These are phyloP conservation scores for Komagataella populi DNA, from an alignment of 805 yeast species.

Conservation along the genomic window DNA sequence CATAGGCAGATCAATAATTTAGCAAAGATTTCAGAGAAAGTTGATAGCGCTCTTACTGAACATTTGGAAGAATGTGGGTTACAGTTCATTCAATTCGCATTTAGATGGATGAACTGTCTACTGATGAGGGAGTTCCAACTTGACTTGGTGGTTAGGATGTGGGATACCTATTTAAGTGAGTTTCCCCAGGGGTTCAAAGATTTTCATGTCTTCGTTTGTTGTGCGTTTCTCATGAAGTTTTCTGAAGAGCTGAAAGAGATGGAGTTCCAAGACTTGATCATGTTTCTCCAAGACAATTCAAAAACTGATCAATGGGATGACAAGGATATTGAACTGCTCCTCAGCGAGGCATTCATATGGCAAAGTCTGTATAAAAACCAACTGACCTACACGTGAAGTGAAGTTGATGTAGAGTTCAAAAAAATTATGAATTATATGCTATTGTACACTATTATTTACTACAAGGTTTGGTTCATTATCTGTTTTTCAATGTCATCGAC, in stretches of 20 bases:
- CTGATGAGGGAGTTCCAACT: conserved; percentile 87
- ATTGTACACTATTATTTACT: neutral
- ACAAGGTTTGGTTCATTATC: neutral
- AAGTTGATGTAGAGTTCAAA: neutral
- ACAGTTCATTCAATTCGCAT: conserved; percentile 92
- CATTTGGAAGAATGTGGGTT: conserved; percentile 75
- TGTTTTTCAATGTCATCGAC: conserved; percentile 4
- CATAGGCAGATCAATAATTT: conserved; percentile 79
- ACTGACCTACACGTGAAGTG: neutral
- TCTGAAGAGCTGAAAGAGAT: conserved; percentile 60
- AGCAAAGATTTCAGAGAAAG: conserved; percentile 62
- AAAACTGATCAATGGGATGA: conserved; percentile 83
- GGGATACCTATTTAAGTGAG: conserved; percentile 89
- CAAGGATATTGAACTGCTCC: conserved; percentile 77
- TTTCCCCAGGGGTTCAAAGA: conserved; percentile 70
- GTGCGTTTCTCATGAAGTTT: conserved; percentile 89
- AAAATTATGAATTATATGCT: neutral
- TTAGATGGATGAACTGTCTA: conserved; percentile 98
- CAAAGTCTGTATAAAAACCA: conserved; percentile 87
- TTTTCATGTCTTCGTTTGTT: conserved; percentile 94
- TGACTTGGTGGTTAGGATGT: conserved; percentile 75
- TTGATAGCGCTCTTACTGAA: conserved; percentile 56
- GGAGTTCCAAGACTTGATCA: conserved; percentile 92
- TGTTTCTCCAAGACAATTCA: conserved; percentile 70
- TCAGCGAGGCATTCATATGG: conserved; percentile 96